phyloP scores from a whole-genome alignment of 169 alveolate genomes.

The Blepharisma undulans region DNA sequence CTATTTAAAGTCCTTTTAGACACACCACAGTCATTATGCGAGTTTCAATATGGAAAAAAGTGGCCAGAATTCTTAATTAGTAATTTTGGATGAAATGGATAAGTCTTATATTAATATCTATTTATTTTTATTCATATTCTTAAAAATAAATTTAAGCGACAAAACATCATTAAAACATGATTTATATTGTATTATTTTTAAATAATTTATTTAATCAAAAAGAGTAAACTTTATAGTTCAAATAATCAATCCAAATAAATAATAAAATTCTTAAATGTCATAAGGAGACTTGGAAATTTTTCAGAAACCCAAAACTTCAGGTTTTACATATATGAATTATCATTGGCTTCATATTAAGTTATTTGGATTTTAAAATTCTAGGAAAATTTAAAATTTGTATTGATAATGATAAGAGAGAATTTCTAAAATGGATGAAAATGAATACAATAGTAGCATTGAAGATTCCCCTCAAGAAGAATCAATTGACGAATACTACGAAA shows the following conservation, averaged over 20 bases:
- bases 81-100: neutral
- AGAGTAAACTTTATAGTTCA: neutral
- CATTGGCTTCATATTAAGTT: neutral
- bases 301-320: neutral
- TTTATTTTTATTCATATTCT: no score
- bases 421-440: neutral
- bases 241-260: neutral
- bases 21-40: neutral
- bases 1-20: neutral
- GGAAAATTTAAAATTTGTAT: neutral
- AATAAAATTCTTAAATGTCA: no score
- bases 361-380: neutral
- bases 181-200: no score
- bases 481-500: neutral
- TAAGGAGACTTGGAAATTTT: neutral
- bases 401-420: neutral
- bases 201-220: neutral
- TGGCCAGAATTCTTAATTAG: neutral
- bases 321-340: no score
- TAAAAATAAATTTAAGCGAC: neutral
- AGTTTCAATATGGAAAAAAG: neutral
- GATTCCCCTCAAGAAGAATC: neutral
- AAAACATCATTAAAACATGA: neutral
- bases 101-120: neutral
- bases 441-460: neutral